Evolutionary conservation across 176 grass and related monocot genomes (phyloP).

Genomic region (Rhynchospora breviuscula): DNA sequence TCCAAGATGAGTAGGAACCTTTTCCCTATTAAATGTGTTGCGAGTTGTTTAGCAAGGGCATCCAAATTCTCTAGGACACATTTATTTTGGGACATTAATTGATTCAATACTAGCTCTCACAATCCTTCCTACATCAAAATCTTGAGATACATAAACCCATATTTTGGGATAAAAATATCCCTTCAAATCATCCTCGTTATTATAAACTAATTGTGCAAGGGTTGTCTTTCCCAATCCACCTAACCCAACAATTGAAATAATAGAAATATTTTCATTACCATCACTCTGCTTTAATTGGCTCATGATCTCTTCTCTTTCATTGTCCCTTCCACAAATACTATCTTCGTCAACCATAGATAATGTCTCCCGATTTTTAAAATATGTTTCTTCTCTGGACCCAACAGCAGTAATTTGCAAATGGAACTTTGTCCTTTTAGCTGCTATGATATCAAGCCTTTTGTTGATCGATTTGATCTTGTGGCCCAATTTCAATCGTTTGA

Average conservation of each 20-base stretch:
- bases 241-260: conserved; percentile 11
- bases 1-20: conserved; percentile 28
- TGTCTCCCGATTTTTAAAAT: background rate
- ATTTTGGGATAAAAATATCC: background rate
- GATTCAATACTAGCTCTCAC: background rate
- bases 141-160: conserved; percentile 34
- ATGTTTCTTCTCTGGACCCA: background rate
- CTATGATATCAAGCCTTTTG: background rate
- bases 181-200: background rate
- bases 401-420: background rate
- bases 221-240: conserved; percentile 36
- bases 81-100: background rate
- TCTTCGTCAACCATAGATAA: background rate
- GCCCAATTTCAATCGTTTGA: background rate
- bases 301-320: background rate
- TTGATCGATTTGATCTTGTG: background rate
- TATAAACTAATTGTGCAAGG: conserved; percentile 10
- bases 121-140: conserved; percentile 10
- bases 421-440: background rate
- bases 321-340: background rate
- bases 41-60: background rate
- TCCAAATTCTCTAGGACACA: background rate
- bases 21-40: background rate
- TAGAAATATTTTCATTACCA: background rate
- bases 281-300: background rate